phyloP scores from a whole-genome alignment of 1,139 yeast genomes.

The Pichia sp. region DNA sequence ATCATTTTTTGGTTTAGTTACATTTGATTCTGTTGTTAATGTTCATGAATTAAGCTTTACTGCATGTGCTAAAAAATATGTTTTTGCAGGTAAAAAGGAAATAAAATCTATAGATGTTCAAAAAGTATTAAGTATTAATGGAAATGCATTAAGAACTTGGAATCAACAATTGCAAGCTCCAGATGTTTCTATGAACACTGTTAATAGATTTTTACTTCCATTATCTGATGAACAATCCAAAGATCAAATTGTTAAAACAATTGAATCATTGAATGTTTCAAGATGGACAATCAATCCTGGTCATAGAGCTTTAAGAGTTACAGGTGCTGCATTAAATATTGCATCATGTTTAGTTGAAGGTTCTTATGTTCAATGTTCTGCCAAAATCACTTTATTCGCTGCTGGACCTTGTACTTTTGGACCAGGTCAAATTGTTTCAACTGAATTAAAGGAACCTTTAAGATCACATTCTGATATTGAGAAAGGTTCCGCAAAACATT shows the following conservation, averaged over 20 bases:
- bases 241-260: constrained; percentile 71
- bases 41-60: constrained; percentile 86
- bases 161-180: constrained; percentile 26
- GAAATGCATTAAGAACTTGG: constrained; percentile 30
- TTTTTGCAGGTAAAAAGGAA: constrained; percentile 90
- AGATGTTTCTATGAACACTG: constrained; percentile 29
- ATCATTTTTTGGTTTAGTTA: constrained; percentile 83
- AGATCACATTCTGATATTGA: constrained; percentile 96
- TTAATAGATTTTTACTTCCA: constrained; percentile 77
- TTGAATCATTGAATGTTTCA: constrained; percentile 74
- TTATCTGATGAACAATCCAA: constrained; percentile 80
- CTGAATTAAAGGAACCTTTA: constrained; percentile 88
- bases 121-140: constrained; percentile 28
- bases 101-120: constrained; percentile 29
- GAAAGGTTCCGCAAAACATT: constrained; percentile 83
- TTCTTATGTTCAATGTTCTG: constrained; percentile 84
- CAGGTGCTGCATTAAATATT: constrained; percentile 86
- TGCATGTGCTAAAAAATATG: constrained; percentile 70
- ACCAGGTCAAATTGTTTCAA: constrained; percentile 92
- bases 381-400: constrained; percentile 82
- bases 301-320: constrained; percentile 82
- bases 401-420: constrained; percentile 95
- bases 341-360: constrained; percentile 80
- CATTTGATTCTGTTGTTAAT: constrained; percentile 92
- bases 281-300: constrained; percentile 92